A percentile compares a stretch with the other conserved stretches of the same genome.
phyloP scores from a whole-genome alignment of 345 rosid genomes.

The Salix dunnii region DNA sequence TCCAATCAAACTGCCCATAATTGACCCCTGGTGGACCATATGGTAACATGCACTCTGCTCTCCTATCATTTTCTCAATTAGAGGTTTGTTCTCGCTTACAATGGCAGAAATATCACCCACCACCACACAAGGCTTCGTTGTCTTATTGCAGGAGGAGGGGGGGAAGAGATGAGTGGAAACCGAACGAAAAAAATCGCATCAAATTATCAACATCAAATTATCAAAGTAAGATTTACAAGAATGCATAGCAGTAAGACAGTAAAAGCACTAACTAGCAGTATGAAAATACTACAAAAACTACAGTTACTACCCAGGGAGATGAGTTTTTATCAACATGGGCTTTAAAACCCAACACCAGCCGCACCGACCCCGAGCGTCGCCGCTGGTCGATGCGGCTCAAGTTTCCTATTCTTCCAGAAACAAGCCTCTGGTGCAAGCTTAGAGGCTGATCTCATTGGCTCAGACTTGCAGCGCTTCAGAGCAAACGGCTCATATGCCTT shows the following conservation, averaged over 20 bases:
- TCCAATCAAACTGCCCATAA: no score
- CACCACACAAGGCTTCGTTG: background rate
- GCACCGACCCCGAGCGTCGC: slow-evolving; percentile 61
- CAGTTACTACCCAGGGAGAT: background rate
- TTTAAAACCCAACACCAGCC: slow-evolving; percentile 51
- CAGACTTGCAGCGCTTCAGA: slow-evolving; percentile 87
- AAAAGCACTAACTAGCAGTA: slow-evolving; percentile 8
- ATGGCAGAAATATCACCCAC: no score
- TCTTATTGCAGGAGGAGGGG: background rate
- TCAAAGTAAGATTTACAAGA: slow-evolving; percentile 23
- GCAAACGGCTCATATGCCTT: slow-evolving; percentile 61
- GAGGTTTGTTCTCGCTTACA: no score
- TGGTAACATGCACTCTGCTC: no score
- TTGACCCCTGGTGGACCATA: no score
- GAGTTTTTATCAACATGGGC: background rate
- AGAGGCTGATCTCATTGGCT: slow-evolving; percentile 64
- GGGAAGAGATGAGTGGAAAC: background rate
- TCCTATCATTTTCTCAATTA: no score
- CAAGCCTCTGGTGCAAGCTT: slow-evolving; percentile 74
- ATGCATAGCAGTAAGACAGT: background rate
- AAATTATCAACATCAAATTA: background rate
- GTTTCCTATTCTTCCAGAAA: slow-evolving; percentile 87
- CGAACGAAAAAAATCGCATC: background rate
- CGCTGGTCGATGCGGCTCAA: slow-evolving; percentile 69
- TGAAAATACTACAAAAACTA: background rate